These are phyloP conservation scores for Syncephalis plumigaleata DNA, from an alignment of 371 early-diverging fungal species.

Conservation along the genomic window DNA sequence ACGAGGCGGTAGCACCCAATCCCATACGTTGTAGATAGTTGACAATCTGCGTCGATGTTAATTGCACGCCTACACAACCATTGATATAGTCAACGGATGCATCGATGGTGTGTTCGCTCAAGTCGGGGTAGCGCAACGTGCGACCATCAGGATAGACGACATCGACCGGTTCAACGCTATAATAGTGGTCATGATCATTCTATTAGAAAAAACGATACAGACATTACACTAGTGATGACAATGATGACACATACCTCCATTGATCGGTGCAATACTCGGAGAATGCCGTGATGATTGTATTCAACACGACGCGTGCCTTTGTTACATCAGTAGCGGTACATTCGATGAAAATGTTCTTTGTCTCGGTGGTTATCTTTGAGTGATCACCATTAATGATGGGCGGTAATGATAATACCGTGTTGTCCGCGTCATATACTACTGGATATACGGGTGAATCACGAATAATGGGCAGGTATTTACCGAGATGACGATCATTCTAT, in stretches of 20 bases:
- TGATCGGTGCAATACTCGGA: conserved; percentile 80
- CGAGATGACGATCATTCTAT: conserved; percentile 61
- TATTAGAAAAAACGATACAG: conserved; percentile 2
- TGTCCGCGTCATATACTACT: conserved; percentile 74
- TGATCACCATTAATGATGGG: conserved; percentile 99
- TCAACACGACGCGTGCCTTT: conserved; percentile 85
- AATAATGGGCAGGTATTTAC: conserved; percentile 86
- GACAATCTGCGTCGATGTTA: conserved; percentile 61
- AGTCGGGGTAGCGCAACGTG: conserved; percentile 46
- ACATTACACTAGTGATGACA: background rate
- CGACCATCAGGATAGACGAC: conserved; percentile 75
- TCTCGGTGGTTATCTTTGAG: conserved; percentile 90
- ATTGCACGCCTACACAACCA: conserved; percentile 53
- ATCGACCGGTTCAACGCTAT: conserved; percentile 80
- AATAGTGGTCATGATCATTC: background rate
- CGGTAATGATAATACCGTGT: conserved; percentile 89
- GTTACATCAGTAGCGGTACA: conserved; percentile 95
- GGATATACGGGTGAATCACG: conserved; percentile 85
- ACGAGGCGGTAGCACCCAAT: conserved; percentile 43
- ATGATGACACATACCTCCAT: conserved; percentile 39
- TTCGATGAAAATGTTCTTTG: conserved; percentile 98
- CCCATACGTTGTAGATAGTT: conserved; percentile 73
- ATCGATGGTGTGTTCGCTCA: conserved; percentile 43
- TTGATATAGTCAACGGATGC: conserved; percentile 79
- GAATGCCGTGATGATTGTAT: conserved; percentile 89